phyloP scores from a whole-genome alignment of 2,329 filamentous ascomycete species.

The Colletotrichum sp. region DNA sequence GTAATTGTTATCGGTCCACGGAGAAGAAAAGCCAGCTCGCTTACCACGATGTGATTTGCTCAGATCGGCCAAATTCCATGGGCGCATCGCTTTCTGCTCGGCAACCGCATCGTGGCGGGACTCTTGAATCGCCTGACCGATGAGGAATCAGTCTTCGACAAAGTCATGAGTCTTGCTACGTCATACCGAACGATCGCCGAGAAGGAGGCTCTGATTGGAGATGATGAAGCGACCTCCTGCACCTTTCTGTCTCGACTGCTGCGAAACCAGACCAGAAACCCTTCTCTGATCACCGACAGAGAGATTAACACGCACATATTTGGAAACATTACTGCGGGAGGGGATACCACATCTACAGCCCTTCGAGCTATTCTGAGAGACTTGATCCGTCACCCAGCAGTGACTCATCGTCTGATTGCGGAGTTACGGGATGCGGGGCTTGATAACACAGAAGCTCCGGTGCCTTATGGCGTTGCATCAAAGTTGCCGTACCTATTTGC shows the following conservation, averaged over 20 bases:
- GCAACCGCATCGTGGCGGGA: neutral
- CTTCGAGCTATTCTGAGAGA: neutral
- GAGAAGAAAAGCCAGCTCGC: neutral
- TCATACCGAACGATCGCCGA: neutral
- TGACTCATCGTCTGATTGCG: neutral
- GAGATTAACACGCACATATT: conserved; percentile 8
- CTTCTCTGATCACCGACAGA: neutral
- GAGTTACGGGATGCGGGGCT: neutral
- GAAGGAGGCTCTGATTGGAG: neutral
- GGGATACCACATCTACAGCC: neutral
- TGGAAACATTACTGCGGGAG: neutral
- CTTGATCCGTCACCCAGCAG: neutral
- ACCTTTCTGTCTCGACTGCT: conserved; percentile 3
- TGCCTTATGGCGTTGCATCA: neutral
- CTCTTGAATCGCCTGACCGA: neutral
- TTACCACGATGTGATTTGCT: neutral
- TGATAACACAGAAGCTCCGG: neutral
- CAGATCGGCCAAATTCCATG: neutral
- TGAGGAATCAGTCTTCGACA: neutral
- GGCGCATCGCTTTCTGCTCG: neutral
- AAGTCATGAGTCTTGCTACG: neutral
- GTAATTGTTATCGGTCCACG: neutral
- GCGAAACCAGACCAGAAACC: neutral
- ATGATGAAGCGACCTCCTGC: neutral
- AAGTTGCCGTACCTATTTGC: neutral